Evolutionary conservation across 257 asterid genomes (phyloP).

Genomic region (Misopates orontium): DNA sequence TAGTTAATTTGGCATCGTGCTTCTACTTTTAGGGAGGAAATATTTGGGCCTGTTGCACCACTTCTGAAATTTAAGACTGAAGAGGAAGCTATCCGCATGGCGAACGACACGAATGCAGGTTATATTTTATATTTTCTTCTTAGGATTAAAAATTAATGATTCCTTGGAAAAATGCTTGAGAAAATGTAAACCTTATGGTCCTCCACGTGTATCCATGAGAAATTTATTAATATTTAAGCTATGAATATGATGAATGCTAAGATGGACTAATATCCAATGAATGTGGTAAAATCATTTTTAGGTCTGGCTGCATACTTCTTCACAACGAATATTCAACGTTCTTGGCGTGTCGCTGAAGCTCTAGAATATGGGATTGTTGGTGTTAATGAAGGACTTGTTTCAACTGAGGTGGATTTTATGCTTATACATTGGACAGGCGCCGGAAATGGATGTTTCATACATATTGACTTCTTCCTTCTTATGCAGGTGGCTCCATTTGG

Average conservation of each 20-base stretch:
- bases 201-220: slow-evolving; percentile 15
- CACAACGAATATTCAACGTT: slow-evolving; percentile 67
- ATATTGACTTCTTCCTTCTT: slow-evolving; percentile 17
- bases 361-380: slow-evolving; percentile 99
- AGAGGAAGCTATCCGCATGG: slow-evolving; percentile 85
- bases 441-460: slow-evolving; percentile 5
- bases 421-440: background rate
- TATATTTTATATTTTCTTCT: slow-evolving; percentile 17
- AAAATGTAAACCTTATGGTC: background rate
- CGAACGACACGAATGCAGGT: slow-evolving; percentile 96
- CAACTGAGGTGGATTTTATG: slow-evolving; percentile 73
- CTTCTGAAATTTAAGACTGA: slow-evolving; percentile 88
- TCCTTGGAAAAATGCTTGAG: background rate
- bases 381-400: slow-evolving; percentile 90
- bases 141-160: slow-evolving; percentile 11
- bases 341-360: slow-evolving; percentile 97
- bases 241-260: background rate
- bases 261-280: slow-evolving; percentile 1
- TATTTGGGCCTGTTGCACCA: slow-evolving; percentile 98
- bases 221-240: slow-evolving; percentile 12
- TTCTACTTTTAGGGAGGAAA: slow-evolving; percentile 66
- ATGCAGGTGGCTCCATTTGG: slow-evolving; percentile 93
- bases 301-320: slow-evolving; percentile 95
- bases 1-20: slow-evolving; percentile 21
- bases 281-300: slow-evolving; percentile 28